A percentile compares a stretch with the other conserved stretches of the same genome.
phyloP scores from a whole-genome alignment of 1,284 basidiomycete genomes.

The Albatrellus sp. region DNA sequence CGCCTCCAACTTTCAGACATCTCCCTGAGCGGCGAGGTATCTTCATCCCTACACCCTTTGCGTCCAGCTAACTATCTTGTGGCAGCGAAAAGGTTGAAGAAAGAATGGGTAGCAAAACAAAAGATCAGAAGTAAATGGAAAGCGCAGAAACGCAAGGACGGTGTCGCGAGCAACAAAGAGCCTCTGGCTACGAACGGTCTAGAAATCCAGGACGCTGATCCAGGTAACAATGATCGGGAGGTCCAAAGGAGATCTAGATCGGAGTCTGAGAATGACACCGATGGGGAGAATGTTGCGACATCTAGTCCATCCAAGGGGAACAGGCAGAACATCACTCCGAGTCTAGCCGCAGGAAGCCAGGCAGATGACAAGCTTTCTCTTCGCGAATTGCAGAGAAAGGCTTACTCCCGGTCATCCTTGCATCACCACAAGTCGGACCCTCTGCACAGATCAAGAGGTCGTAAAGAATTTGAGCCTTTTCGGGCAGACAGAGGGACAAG shows the following conservation, averaged over 20 bases:
- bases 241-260: neutral
- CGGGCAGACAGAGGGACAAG: neutral
- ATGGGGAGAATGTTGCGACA: conserved; percentile 4
- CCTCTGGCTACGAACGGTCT: conserved; percentile 6
- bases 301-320: too few species aligned
- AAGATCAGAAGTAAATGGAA: conserved; percentile 73
- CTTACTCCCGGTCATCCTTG: conserved; percentile 45
- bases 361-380: conserved; percentile 20
- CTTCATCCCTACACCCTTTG: conserved; percentile 9
- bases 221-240: conserved; percentile 14
- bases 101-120: conserved; percentile 57
- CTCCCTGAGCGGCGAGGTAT: conserved; percentile 50
- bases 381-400: conserved; percentile 46
- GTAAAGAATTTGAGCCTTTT: neutral
- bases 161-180: conserved; percentile 17
- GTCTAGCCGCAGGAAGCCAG: conserved; percentile 1
- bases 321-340: neutral
- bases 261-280: neutral
- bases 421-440: conserved; percentile 43
- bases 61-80: conserved; percentile 2
- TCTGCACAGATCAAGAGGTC: conserved; percentile 16
- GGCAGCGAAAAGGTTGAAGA: conserved; percentile 61
- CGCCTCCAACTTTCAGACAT: conserved; percentile 60
- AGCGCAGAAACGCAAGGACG: conserved; percentile 57
- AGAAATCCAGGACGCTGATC: conserved; percentile 8